These are phyloP conservation scores for Chalciporus chontae DNA, from an alignment of 768 basidiomycete species.

Conservation along the genomic window DNA sequence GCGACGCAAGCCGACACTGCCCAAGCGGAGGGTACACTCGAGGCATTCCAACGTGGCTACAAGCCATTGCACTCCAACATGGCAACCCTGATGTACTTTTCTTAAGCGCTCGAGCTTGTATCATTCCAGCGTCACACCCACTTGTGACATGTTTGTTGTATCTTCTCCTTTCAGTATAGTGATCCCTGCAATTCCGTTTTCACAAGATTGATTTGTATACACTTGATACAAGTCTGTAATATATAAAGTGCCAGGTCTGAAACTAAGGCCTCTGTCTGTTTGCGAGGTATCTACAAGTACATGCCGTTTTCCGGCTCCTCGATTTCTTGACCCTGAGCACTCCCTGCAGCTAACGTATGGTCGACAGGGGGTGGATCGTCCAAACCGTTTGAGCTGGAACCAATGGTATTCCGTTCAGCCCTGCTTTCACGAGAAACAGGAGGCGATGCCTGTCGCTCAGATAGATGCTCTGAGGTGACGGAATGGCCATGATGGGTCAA, in stretches of 20 bases:
- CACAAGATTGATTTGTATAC: no score
- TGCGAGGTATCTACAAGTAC: constrained; percentile 23
- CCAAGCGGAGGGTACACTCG: constrained; percentile 40
- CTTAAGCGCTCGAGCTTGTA: constrained; percentile 20
- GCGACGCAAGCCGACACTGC: constrained; percentile 45
- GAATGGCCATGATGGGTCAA: constrained; percentile 57
- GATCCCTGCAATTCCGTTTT: no score
- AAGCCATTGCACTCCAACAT: constrained; percentile 52
- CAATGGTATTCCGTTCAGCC: not conserved
- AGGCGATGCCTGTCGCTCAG: not conserved
- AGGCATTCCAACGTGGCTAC: constrained; percentile 51
- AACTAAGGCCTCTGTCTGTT: not conserved
- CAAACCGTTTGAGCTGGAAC: constrained; percentile 15
- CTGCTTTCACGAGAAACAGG: not conserved
- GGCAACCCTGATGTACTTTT: constrained; percentile 58
- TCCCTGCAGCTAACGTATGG: not conserved
- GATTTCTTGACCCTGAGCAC: not conserved
- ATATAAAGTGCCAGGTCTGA: not conserved
- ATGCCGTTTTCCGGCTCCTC: constrained; percentile 18
- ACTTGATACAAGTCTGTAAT: not conserved
- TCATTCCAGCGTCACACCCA: not conserved
- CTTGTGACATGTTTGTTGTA: not conserved
- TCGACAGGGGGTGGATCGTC: constrained; percentile 3
- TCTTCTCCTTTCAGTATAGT: not conserved
- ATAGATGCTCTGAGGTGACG: constrained; percentile 29